Conservation (phyloP, 1,284 basidiomycete species). For the Somion occarium region DNA sequence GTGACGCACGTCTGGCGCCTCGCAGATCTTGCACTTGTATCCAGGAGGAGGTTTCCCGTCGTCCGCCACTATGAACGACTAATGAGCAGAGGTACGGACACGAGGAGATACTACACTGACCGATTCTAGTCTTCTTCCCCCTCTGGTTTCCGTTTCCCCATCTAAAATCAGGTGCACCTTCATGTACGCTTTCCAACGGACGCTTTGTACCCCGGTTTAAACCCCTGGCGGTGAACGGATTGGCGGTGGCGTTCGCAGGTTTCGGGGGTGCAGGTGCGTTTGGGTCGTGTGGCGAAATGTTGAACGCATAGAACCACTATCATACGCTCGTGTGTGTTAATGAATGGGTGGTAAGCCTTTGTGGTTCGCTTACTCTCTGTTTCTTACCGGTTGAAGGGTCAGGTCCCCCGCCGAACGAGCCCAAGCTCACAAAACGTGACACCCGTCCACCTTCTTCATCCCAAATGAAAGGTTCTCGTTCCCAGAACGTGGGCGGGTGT, state of each 20-base stretch:
- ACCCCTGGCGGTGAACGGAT: conserved; percentile 56
- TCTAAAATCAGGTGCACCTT: conserved; percentile 57
- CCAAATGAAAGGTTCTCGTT: conserved; percentile 88
- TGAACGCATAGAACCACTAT: conserved; percentile 79
- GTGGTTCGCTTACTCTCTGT: conserved; percentile 63
- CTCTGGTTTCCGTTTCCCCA: conserved; percentile 58
- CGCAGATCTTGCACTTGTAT: conserved; percentile 75
- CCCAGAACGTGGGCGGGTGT: conserved; percentile 75
- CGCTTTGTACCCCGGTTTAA: conserved; percentile 47
- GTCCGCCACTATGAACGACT: conserved; percentile 34
- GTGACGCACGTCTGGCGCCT: conserved; percentile 59
- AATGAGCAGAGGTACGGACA: neutral
- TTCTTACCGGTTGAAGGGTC: conserved; percentile 55
- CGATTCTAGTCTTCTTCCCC: conserved; percentile 49
- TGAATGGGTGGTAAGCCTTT: neutral
- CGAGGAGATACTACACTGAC: conserved; percentile 31
- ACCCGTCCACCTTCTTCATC: conserved; percentile 63
- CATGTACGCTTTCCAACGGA: conserved; percentile 33
- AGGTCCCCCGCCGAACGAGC: conserved; percentile 73
- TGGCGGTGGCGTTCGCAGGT: conserved; percentile 68
- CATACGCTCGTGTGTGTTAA: too few species aligned
- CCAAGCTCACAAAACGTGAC: conserved; percentile 79
- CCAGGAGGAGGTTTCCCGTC: conserved; percentile 58
- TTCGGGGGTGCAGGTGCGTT: conserved; percentile 32
- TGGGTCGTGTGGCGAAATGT: conserved; percentile 41